Evolutionary conservation across 768 basidiomycete genomes (phyloP).

Genomic region (Leccinum rimulosum): DNA sequence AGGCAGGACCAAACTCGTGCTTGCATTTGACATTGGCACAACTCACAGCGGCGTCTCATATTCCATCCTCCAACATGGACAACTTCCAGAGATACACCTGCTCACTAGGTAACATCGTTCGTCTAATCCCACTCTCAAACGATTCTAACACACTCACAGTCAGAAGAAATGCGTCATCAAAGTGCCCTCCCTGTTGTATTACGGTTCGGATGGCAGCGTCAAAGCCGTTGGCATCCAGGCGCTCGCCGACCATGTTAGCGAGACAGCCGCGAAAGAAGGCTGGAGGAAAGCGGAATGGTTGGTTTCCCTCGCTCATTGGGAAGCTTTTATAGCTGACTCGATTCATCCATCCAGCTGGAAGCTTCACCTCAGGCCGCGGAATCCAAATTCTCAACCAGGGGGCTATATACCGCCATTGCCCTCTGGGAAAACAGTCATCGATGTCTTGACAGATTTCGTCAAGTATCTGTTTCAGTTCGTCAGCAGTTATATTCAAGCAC

Average conservation of each 20-base stretch:
- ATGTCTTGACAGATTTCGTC: neutral
- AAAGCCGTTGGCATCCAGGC: neutral
- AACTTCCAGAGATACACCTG: no score
- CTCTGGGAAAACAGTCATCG: neutral
- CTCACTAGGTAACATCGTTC: no score
- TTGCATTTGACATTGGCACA: no score
- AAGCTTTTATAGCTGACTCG: neutral
- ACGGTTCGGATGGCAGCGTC: neutral
- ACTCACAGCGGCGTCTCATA: no score
- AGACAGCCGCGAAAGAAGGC: neutral
- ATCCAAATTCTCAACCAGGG: neutral
- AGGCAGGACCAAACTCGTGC: no score
- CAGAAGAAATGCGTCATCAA: neutral
- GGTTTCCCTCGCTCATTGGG: neutral
- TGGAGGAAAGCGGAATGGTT: neutral
- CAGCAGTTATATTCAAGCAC: neutral
- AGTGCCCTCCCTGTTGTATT: neutral
- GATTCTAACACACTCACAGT: conserved; percentile 14
- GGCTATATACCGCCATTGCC: neutral
- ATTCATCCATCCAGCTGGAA: neutral
- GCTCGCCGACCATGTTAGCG: neutral
- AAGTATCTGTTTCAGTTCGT: neutral
- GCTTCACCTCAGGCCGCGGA: neutral
- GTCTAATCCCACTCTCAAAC: no score
- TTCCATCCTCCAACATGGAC: no score